Percentiles rank a stretch among this genome's conserved stretches.
Evolutionary conservation across 2,329 filamentous ascomycete genomes (phyloP).

Genomic region (Ophiocordyceps camponoti-leonardi): DNA sequence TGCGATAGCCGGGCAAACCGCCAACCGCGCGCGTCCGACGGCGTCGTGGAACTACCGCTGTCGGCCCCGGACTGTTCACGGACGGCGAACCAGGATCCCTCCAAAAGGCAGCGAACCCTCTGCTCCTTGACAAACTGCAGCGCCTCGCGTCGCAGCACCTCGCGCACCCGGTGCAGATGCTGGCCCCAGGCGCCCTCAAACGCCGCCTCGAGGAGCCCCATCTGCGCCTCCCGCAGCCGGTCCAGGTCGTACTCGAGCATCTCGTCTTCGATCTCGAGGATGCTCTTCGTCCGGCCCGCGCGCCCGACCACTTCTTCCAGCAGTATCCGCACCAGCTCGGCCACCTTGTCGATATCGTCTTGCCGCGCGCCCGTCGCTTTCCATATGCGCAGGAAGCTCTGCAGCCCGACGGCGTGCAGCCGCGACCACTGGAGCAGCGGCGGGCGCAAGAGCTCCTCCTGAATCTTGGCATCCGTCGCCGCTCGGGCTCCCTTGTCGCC

Average conservation of each 20-base stretch:
- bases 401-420: conserved; percentile 68
- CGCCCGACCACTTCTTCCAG: conserved; percentile 79
- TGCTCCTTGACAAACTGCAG: conserved; percentile 96
- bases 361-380: conserved; percentile 69
- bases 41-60: neutral
- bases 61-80: too few relatives aligned
- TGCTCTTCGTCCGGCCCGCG: conserved; percentile 64
- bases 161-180: conserved; percentile 76
- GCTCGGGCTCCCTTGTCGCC: conserved; percentile 62
- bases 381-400: conserved; percentile 85
- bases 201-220: conserved; percentile 77
- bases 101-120: conserved; percentile 71
- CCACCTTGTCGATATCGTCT: conserved; percentile 87
- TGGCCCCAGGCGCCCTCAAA: conserved; percentile 93
- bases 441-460: conserved; percentile 76
- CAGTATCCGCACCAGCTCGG: conserved; percentile 77
- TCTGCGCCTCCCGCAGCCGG: conserved; percentile 69
- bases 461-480: conserved; percentile 56
- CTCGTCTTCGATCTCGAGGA: conserved; percentile 79
- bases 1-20: conserved; percentile 79
- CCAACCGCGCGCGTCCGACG: conserved; percentile 27
- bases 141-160: conserved; percentile 80
- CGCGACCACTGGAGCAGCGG: conserved; percentile 85
- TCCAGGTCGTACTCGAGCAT: conserved; percentile 67
- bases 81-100: conserved; percentile 69